Percentiles rank a stretch among this genome's conserved stretches.
These are phyloP conservation scores for Melampsora larici-populina DNA, from an alignment of 1,284 basidiomycete genomes.

Conservation along the genomic window DNA sequence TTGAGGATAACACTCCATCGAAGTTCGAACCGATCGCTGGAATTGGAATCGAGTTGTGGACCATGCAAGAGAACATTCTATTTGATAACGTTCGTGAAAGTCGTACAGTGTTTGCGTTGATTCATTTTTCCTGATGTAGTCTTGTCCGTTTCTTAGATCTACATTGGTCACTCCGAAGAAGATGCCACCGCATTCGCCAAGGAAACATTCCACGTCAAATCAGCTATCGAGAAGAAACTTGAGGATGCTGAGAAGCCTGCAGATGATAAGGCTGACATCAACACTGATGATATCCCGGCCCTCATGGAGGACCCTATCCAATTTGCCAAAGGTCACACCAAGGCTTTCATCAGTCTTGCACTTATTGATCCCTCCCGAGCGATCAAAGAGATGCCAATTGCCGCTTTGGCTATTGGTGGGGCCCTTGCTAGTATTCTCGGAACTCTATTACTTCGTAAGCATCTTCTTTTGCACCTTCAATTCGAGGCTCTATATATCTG, in stretches of 20 bases:
- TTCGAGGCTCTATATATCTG: conserved; percentile 59
- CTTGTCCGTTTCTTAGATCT: conserved; percentile 62
- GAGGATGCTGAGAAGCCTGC: conserved; percentile 56
- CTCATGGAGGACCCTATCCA: conserved; percentile 64
- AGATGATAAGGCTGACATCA: conserved; percentile 61
- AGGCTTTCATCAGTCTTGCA: conserved; percentile 69
- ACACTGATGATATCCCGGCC: conserved; percentile 51
- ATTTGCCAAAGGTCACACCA: conserved; percentile 72
- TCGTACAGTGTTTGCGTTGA: not conserved
- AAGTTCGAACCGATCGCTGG: conserved; percentile 65
- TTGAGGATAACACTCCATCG: conserved; percentile 80
- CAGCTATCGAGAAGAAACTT: conserved; percentile 55
- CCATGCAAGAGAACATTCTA: conserved; percentile 95
- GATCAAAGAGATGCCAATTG: conserved; percentile 77
- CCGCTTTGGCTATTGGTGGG: conserved; percentile 70
- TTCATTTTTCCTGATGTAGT: not conserved
- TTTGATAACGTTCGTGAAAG: conserved; percentile 54
- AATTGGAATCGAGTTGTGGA: conserved; percentile 95
- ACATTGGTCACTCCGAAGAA: conserved; percentile 77
- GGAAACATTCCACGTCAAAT: conserved; percentile 82
- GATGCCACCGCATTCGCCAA: conserved; percentile 76
- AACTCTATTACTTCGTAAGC: conserved; percentile 40
- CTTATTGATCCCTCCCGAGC: conserved; percentile 70
- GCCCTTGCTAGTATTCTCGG: conserved; percentile 73
- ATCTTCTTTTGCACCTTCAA: not conserved